phyloP scores from a whole-genome alignment of 495 filamentous ascomycete genomes.

The Aspergillus avenaceus region DNA sequence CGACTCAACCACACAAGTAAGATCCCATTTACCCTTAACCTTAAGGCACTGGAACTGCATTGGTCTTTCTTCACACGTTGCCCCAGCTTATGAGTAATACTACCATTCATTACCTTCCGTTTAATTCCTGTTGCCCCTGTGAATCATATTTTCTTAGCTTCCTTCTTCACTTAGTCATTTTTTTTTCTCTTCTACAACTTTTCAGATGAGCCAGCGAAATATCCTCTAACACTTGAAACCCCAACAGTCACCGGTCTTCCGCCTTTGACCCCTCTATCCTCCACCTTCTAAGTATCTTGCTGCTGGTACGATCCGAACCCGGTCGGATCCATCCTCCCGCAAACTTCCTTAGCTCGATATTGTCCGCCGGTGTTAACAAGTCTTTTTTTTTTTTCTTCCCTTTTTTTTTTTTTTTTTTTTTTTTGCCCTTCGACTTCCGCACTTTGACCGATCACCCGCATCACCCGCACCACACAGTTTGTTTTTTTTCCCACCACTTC shows the following conservation, averaged over 20 bases:
- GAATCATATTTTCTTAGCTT: slow-evolving; percentile 1
- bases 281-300: slow-evolving; percentile 9
- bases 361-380: slow-evolving; percentile 21
- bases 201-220: background rate
- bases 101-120: background rate
- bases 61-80: background rate
- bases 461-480: slow-evolving; percentile 4
- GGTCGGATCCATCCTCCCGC: slow-evolving; percentile 36
- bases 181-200: background rate
- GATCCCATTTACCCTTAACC: slow-evolving; percentile 1
- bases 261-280: slow-evolving; percentile 1
- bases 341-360: slow-evolving; percentile 42
- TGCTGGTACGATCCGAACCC: slow-evolving; percentile 19
- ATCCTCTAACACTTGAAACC: slow-evolving; percentile 1
- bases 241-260: background rate
- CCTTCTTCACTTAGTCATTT: background rate
- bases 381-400: slow-evolving; percentile 17
- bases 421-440: slow-evolving; percentile 1
- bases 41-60: background rate
- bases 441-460: slow-evolving; percentile 6
- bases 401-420: slow-evolving; percentile 9
- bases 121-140: slow-evolving; percentile 3
- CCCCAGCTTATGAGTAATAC: slow-evolving; percentile 2
- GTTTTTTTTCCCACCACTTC: slow-evolving; percentile 4
- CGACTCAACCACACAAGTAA: background rate